Evolutionary conservation across 2,329 filamentous ascomycete genomes (phyloP), one percentile per base, ranked within the genome.

Genomic region (Celoporthe dispersa): DNA sequence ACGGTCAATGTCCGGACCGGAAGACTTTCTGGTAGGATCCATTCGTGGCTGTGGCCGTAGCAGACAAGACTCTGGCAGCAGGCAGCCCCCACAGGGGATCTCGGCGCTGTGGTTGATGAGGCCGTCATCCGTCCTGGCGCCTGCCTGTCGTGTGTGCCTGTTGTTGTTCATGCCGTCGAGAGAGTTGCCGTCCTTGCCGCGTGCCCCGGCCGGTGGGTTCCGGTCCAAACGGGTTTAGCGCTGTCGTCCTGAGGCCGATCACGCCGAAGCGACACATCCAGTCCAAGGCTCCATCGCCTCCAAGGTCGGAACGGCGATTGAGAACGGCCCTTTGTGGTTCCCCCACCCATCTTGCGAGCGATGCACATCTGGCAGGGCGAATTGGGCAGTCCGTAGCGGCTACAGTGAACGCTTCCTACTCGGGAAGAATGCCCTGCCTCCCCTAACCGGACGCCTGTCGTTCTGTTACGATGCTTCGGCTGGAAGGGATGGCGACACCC

Each of bases 261-360:
- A 60, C 63, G 61, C 63, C 69, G 62, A 71, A 41, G 62, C 55
- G 55, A 63, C 66, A 60, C 41, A 48, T 71, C 41, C 25, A 59
- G 25, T 48, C 22, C 11, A 39, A 59, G 53, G 35, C 14, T 57
- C 35, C 48, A 48, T 48, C 44, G 22, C 48, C 59, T 53, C 55
- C 59, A 39, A 61, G 66, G 69, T 48, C 39, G 66, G 62, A 25
- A 65, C 62, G 66, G 69, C 60, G 22, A 51, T 66, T 62, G 66
- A 68, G 62, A 64, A 31, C 67, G 67, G 67, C 51, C 59, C 64
- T 69, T 71, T 66, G 67, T 66, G 70, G 70, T 57, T 60, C 55
- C 64, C 39, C 37, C 62, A 31, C 39, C 28, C 48, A 55, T 14
- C 35, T 53, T 37, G 25, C 19, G 35, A 57, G 53, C 53, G 25